A percentile compares a stretch with the other conserved stretches of the same genome.
Conservation (phyloP, 2,329 filamentous ascomycete genomes). For the Aspergillus tanneri region DNA sequence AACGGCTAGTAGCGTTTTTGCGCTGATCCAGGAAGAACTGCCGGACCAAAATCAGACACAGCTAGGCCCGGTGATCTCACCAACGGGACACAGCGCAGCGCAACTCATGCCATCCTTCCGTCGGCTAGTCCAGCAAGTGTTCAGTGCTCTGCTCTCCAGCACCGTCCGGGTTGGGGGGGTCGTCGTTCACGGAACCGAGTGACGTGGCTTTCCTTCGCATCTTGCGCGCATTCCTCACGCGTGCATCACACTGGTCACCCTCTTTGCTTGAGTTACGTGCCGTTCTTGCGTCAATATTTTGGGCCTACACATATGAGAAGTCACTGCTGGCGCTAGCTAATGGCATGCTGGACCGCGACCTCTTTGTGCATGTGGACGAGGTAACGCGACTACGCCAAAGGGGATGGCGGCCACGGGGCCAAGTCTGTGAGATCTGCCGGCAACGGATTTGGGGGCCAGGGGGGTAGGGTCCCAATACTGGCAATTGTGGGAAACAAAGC, state of each 20-base stretch:
- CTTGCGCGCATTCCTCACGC: constrained; percentile 80
- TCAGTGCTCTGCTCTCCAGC: constrained; percentile 78
- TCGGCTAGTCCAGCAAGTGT: constrained; percentile 81
- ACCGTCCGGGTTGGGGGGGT: constrained; percentile 55
- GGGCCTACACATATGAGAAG: constrained; percentile 93
- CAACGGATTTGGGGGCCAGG: constrained; percentile 86
- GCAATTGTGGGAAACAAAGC: constrained; percentile 72
- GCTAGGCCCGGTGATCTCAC: constrained; percentile 14
- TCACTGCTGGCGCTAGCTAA: constrained; percentile 84
- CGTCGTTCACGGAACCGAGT: constrained; percentile 35
- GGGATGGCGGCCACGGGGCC: constrained; percentile 85
- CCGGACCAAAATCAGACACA: constrained; percentile 23
- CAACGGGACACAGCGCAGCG: constrained; percentile 24
- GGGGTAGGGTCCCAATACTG: constrained; percentile 72
- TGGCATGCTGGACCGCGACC: constrained; percentile 79
- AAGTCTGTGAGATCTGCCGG: constrained; percentile 83
- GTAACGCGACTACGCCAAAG: constrained; percentile 72
- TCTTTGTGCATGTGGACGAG: constrained; percentile 79
- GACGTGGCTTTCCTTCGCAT: constrained; percentile 84
- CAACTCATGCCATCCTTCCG: constrained; percentile 67
- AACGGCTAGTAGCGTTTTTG: constrained; percentile 64
- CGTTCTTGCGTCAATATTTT: constrained; percentile 85
- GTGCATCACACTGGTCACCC: constrained; percentile 77
- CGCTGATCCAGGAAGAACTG: constrained; percentile 48
- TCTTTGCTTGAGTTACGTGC: constrained; percentile 82